A percentile compares a stretch with the other conserved stretches of the same genome.
Conservation (phyloP, 371 early-diverging fungal genomes). For the Mucor plumbeus region DNA sequence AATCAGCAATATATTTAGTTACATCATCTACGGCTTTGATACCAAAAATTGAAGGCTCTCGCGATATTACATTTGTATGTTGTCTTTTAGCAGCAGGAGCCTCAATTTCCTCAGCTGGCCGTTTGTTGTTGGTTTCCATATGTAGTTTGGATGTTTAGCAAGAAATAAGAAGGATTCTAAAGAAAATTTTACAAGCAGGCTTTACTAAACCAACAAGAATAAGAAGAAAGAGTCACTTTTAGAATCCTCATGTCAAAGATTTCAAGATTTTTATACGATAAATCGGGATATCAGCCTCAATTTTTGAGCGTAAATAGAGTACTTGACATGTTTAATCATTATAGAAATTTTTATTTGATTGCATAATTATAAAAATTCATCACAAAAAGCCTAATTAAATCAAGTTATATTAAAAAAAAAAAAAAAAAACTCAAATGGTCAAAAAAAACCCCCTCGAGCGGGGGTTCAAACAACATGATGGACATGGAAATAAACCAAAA, state of each 20-base stretch:
- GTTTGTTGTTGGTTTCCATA: conserved; percentile 8
- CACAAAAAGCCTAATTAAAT: no score
- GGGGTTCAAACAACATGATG: no score
- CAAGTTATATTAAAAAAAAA: no score
- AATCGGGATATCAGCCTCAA: no score
- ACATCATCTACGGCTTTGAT: conserved; percentile 63
- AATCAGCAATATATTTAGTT: conserved; percentile 63
- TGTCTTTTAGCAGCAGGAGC: conserved; percentile 4
- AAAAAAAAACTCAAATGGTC: no score
- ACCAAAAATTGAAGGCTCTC: conserved; percentile 48
- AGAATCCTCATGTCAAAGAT: not conserved
- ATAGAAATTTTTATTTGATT: no score
- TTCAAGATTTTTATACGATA: no score
- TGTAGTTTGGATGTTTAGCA: not conserved
- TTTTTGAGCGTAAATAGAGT: no score
- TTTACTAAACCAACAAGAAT: not conserved
- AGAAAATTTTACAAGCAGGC: no score
- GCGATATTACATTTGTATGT: not conserved
- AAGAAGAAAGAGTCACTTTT: not conserved
- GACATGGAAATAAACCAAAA: not conserved
- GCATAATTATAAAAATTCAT: no score
- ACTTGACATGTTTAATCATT: no score
- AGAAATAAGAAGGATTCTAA: not conserved
- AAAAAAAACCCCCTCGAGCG: no score
- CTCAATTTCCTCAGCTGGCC: not conserved